Evolutionary conservation across 345 rosid species (phyloP).

Genomic region (Citrus sinensis): DVS_A1.0 CM039168.1:6925501-6926000

Average conservation of each 20-base stretch:
- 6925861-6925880: neutral
- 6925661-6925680: neutral
- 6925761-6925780: neutral
- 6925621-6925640: neutral
- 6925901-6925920: neutral
- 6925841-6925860: neutral
- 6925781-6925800: neutral
- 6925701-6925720: neutral
- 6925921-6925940: too few species aligned
- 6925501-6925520: neutral
- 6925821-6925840: neutral
- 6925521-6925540: neutral
- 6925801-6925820: neutral
- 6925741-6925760: neutral
- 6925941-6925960: neutral
- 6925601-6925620: neutral
- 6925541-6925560: neutral
- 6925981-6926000: neutral
- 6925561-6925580: neutral
- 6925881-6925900: neutral
- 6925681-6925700: neutral
- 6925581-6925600: neutral
- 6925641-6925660: neutral
- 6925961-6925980: neutral
- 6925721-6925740: neutral